Evolutionary conservation across 2,329 filamentous ascomycete species (phyloP).

Genomic region (Colletotrichum salicis): DNA sequence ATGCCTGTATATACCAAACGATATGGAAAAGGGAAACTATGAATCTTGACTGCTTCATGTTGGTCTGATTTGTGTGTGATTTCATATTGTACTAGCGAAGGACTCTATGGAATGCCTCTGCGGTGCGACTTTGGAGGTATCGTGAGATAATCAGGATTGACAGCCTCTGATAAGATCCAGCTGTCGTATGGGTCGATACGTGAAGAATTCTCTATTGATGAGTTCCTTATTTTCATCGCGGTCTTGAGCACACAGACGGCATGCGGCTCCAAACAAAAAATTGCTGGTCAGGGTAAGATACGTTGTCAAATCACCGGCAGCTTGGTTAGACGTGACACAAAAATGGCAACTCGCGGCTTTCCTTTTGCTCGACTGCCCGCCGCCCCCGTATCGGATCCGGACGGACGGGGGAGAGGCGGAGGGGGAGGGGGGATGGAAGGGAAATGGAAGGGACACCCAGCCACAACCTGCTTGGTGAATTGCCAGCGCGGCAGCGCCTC

Average conservation of each 20-base stretch:
- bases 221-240: too few species aligned
- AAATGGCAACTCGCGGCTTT: background rate
- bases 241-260: too few species aligned
- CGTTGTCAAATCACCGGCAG: too few species aligned
- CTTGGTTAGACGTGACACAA: background rate
- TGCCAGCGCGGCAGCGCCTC: background rate
- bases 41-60: background rate
- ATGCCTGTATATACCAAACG: slow-evolving; percentile 34
- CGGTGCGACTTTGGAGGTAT: background rate
- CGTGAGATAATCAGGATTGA: background rate
- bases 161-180: background rate
- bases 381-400: background rate
- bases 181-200: too few species aligned
- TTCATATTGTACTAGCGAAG: background rate
- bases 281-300: background rate
- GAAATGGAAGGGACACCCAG: background rate
- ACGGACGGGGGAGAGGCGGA: background rate
- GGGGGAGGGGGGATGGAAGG: background rate
- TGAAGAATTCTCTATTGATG: too few species aligned
- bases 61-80: background rate
- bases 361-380: background rate
- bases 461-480: background rate
- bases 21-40: slow-evolving; percentile 11
- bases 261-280: background rate
- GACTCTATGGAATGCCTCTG: background rate